Evolutionary conservation across 2,329 filamentous ascomycete species (phyloP).

Genomic region (Pseudopithomyces maydicus): DNA sequence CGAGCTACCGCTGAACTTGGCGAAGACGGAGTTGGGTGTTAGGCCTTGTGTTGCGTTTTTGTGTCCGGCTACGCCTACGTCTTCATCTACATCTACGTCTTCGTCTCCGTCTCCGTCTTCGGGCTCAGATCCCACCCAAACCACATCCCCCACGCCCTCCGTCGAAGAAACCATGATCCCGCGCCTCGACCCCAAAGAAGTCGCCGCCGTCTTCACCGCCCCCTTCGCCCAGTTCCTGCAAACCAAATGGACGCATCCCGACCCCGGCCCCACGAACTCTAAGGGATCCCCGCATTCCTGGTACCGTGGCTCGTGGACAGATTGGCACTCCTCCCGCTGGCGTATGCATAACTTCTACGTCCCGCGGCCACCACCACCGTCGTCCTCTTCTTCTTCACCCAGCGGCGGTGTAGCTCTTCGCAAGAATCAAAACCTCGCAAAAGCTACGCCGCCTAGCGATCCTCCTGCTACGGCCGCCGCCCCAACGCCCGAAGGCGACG

Average conservation of each 20-base stretch:
- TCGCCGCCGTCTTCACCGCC: slow-evolving; percentile 91
- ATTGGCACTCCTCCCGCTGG: slow-evolving; percentile 81
- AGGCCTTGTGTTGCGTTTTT: slow-evolving; percentile 66
- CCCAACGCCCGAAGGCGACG: slow-evolving; percentile 27
- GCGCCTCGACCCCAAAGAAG: slow-evolving; percentile 83
- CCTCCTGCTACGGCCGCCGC: too few species aligned
- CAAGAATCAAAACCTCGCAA: not conserved
- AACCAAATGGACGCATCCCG: slow-evolving; percentile 53
- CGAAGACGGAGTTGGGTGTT: slow-evolving; percentile 57
- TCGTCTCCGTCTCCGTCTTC: slow-evolving; percentile 53
- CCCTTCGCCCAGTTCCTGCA: slow-evolving; percentile 83
- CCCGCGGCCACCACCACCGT: slow-evolving; percentile 51
- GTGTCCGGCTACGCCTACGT: slow-evolving; percentile 36
- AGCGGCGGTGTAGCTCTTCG: too few species aligned
- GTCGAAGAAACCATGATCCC: slow-evolving; percentile 75
- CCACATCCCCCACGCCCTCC: slow-evolving; percentile 8
- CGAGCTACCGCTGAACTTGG: slow-evolving; percentile 68
- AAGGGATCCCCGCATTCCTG: slow-evolving; percentile 62
- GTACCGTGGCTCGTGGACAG: slow-evolving; percentile 84
- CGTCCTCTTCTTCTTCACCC: too few species aligned
- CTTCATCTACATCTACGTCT: slow-evolving; percentile 54
- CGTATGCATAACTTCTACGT: slow-evolving; percentile 91
- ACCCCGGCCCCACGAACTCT: slow-evolving; percentile 46
- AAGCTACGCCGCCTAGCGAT: not conserved
- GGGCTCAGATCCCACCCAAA: slow-evolving; percentile 10